These are phyloP conservation scores for Exophiala phaeomuriformis DNA, from an alignment of 2,329 filamentous ascomycete species.

Conservation along the genomic window DNA sequence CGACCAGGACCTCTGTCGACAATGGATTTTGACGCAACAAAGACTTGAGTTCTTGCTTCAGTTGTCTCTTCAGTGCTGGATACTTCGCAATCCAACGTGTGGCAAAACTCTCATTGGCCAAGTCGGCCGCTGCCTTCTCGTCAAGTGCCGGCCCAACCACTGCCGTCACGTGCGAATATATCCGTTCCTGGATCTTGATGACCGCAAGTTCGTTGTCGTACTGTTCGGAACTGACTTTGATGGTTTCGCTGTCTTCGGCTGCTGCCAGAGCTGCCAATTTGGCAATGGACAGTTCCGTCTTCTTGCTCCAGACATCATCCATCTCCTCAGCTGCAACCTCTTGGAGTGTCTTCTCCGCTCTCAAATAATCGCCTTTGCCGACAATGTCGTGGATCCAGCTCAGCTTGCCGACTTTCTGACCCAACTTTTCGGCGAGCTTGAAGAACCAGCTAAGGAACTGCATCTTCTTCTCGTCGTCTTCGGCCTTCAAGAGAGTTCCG, in stretches of 20 bases:
- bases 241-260: conserved; percentile 47
- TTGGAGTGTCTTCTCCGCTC: conserved; percentile 64
- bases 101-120: conserved; percentile 63
- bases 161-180: conserved; percentile 64
- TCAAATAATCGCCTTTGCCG: conserved; percentile 64
- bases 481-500: conserved; percentile 56
- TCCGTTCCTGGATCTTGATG: conserved; percentile 68
- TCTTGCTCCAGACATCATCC: conserved; percentile 81
- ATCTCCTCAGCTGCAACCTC: conserved; percentile 64
- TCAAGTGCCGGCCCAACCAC: conserved; percentile 68
- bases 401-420: conserved; percentile 53
- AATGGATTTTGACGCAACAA: conserved; percentile 67
- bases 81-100: conserved; percentile 49
- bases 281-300: conserved; percentile 81
- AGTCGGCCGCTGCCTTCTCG: conserved; percentile 62
- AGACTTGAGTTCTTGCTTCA: conserved; percentile 62
- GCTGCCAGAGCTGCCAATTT: conserved; percentile 72
- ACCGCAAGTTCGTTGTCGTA: conserved; percentile 35
- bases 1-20: conserved; percentile 46
- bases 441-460: conserved; percentile 71
- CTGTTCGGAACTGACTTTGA: conserved; percentile 4
- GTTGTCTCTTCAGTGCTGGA: conserved; percentile 61
- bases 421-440: conserved; percentile 59
- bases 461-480: conserved; percentile 50
- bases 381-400: conserved; percentile 93